Percentiles rank a stretch among this genome's conserved stretches.
Conservation (phyloP, 1,284 basidiomycete species). For the Fomitopsis schrenkii region DNA sequence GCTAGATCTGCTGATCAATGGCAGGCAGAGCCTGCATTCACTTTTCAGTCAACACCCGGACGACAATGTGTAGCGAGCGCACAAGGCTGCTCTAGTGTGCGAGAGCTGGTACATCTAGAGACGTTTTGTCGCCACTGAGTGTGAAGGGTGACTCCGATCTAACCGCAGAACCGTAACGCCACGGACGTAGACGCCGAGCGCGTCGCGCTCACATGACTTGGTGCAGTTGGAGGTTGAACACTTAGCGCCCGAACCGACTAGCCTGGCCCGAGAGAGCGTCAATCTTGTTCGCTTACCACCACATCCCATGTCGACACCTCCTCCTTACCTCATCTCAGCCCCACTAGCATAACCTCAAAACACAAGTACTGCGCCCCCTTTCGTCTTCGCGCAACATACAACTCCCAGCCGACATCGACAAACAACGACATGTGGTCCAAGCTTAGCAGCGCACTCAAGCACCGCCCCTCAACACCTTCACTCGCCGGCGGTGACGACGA, state of each 20-base stretch:
- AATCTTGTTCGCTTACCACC: not conserved
- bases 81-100: too few species aligned
- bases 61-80: too few species aligned
- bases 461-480: constrained; percentile 26
- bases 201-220: not conserved
- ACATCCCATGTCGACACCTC: not conserved
- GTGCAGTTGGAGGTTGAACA: not conserved
- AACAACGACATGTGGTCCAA: constrained; percentile 58
- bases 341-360: not conserved
- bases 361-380: too few species aligned
- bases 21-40: too few species aligned
- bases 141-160: too few species aligned
- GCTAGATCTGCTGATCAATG: too few species aligned
- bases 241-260: not conserved
- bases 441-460: constrained; percentile 50
- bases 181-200: too few species aligned
- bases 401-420: not conserved
- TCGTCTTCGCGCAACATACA: not conserved
- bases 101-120: too few species aligned
- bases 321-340: not conserved
- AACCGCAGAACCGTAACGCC: too few species aligned
- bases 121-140: too few species aligned
- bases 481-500: constrained; percentile 35
- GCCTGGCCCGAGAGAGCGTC: not conserved
- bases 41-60: too few species aligned